Percentiles rank a stretch among this genome's conserved stretches.
These are phyloP conservation scores for Microdochium trichocladiopsis DNA, from an alignment of 2,329 filamentous ascomycete genomes.

Conservation along the genomic window DNA sequence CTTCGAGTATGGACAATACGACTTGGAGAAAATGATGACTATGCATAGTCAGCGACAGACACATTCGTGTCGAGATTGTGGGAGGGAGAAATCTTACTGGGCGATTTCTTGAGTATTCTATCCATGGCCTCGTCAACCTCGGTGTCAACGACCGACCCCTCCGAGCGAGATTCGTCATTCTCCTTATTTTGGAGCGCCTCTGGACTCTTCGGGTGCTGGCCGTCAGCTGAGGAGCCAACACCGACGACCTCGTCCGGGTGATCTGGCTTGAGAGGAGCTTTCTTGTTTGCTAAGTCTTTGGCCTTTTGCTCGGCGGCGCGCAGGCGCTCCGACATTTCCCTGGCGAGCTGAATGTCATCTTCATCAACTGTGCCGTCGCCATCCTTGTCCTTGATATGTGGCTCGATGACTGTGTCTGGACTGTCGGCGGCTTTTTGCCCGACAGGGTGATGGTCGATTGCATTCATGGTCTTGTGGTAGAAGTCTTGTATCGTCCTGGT, in stretches of 20 bases:
- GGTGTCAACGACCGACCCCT: slow-evolving; percentile 51
- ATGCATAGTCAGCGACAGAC: slow-evolving; percentile 6
- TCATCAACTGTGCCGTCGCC: slow-evolving; percentile 48
- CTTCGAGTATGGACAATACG: slow-evolving; percentile 81
- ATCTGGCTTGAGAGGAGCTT: slow-evolving; percentile 54
- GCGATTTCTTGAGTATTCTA: slow-evolving; percentile 73
- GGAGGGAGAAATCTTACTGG: no score
- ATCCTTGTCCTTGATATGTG: slow-evolving; percentile 39
- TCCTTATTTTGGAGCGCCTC: slow-evolving; percentile 19
- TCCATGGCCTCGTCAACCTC: slow-evolving; percentile 67
- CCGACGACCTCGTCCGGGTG: slow-evolving; percentile 50
- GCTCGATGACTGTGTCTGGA: slow-evolving; percentile 25
- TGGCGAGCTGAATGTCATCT: slow-evolving; percentile 46
- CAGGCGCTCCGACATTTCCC: slow-evolving; percentile 52
- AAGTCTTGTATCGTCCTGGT: slow-evolving; percentile 42
- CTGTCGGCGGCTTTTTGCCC: slow-evolving; percentile 32
- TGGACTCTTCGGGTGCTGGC: slow-evolving; percentile 33
- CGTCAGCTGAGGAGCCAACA: slow-evolving; percentile 48
- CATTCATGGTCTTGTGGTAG: slow-evolving; percentile 52
- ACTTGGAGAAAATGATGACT: slow-evolving; percentile 97
- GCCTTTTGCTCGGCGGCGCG: slow-evolving; percentile 63
- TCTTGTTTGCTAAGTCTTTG: slow-evolving; percentile 62
- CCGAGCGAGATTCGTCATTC: slow-evolving; percentile 23
- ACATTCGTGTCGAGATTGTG: no score
- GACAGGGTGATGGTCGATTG: slow-evolving; percentile 34